Evolutionary conservation across 129 eudicot genomes (phyloP).

Genomic region (Sambucus nigra): DNA sequence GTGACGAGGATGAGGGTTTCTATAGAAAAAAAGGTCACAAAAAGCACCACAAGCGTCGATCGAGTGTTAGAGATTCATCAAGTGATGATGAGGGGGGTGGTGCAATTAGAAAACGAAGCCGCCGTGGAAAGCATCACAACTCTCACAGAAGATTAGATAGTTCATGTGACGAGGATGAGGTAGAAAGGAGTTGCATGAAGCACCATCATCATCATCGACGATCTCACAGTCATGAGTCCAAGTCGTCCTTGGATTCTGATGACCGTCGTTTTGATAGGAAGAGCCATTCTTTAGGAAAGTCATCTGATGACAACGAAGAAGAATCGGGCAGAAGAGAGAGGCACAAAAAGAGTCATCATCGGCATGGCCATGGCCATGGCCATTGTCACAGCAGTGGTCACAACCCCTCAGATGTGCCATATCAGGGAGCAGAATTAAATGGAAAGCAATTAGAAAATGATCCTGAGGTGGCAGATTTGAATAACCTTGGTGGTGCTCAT

Average conservation of each 20-base stretch:
- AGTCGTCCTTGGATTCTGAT: conserved; percentile 31
- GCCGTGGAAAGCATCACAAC: conserved; percentile 31
- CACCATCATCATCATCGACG: conserved; percentile 39
- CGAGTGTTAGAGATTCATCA: conserved; percentile 9
- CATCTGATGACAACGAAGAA: conserved; percentile 33
- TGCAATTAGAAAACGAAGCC: conserved; percentile 23
- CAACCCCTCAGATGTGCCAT: conserved; percentile 12
- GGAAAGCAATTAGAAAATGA: conserved; percentile 18
- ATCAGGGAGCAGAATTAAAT: conserved; percentile 16
- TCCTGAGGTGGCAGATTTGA: neutral
- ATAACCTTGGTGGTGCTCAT: conserved; percentile 10
- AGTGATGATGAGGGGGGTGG: conserved; percentile 23
- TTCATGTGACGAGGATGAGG: conserved; percentile 33
- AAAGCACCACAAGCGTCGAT: conserved; percentile 31
- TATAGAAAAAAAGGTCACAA: conserved; percentile 23
- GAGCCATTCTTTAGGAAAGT: conserved; percentile 24
- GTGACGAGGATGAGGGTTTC: conserved; percentile 26
- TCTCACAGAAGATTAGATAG: conserved; percentile 32
- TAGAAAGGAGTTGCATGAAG: conserved; percentile 23
- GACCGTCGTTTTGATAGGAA: conserved; percentile 12
- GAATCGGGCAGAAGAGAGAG: conserved; percentile 21
- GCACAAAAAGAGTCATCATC: conserved; percentile 18
- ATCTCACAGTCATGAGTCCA: conserved; percentile 33
- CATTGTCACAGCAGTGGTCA: conserved; percentile 10
- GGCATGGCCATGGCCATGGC: neutral